Conservation (phyloP, 1,284 basidiomycete genomes). For the Austroboletus niveus region DNA sequence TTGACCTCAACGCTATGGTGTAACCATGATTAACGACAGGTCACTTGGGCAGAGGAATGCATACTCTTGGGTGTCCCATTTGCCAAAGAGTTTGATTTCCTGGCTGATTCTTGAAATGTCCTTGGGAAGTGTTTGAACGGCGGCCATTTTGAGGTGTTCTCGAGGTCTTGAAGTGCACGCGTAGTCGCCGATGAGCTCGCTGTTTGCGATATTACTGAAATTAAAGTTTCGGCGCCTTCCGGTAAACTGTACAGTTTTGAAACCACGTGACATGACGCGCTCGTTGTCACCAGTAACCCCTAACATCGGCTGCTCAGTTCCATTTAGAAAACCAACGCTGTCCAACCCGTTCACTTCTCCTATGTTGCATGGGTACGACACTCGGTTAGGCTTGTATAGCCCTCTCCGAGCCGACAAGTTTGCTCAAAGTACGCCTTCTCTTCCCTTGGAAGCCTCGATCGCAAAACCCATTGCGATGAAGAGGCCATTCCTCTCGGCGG, state of each 20-base stretch:
- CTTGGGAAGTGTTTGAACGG: constrained; percentile 72
- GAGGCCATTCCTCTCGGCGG: too few species aligned
- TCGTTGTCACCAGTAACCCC: too few species aligned
- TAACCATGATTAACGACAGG: constrained; percentile 11
- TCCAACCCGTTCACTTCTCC: too few species aligned
- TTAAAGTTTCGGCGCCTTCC: constrained; percentile 27
- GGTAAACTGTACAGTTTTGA: constrained; percentile 33
- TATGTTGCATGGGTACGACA: too few species aligned
- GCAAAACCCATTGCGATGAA: too few species aligned
- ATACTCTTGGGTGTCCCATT: constrained; percentile 96
- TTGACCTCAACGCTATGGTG: constrained; percentile 92
- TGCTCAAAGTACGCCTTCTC: too few species aligned
- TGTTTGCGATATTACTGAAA: constrained; percentile 16
- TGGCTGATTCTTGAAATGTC: constrained; percentile 82
- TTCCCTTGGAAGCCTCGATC: too few species aligned
- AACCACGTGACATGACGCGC: too few species aligned
- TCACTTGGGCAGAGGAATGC: constrained; percentile 29
- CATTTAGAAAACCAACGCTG: too few species aligned
- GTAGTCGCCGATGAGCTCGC: constrained; percentile 22
- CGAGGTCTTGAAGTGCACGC: constrained; percentile 32
- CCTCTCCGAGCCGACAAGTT: too few species aligned
- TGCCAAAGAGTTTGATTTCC: constrained; percentile 94
- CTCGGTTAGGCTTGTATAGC: too few species aligned
- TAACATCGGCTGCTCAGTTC: too few species aligned
- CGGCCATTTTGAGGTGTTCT: constrained; percentile 48